Base-by-base conservation (phyloP, 23 red algal species). In the Gracilaria gracilis region DNA sequence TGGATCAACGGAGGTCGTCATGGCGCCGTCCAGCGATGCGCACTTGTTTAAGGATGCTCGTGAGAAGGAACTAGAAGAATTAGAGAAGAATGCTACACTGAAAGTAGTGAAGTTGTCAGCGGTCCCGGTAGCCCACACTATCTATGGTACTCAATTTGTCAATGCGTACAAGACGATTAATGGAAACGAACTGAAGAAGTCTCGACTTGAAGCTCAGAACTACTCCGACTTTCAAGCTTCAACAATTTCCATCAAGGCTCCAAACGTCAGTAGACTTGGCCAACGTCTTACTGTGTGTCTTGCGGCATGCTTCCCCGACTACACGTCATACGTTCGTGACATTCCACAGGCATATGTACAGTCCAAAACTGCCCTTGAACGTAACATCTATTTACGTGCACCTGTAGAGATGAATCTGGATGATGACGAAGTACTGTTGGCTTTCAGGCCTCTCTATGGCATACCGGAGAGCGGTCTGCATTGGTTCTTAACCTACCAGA, bases 171-270 rank as follows among this genome's bases (percentile, higher is more conserved):
- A 70, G 40, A 85, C 61, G 38, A 23, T 69, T 4, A 44, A 71
- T 23, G 35, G 61, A 61, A 49, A 53, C 39, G 25, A 46, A 16
- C 3, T 23, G 6, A 8, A 46, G 23, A 85, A 85, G 15, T 80
- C 57, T 31, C 35, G 71, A 80, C 72, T 89, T 66, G 86, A 67
- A 8, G 86, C 73, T 44, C 86, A 89, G 35, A 89, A 89, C 53
- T 77, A 65, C 50, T 23, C 20, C 25, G 86, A 89, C 40, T 20
- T 0, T 21, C 25, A 58, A 25, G 51, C 86, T 9, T 44, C 25
- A 12, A 20, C 38, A 48, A 89, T 89, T 25, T 49, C 86, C 4
- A 79, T 46, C 19, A 89, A 78, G 28, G 2, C 72, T 14, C 86
- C 57, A 1, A 89, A 71, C 24, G 69, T 80, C 29, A 24, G 27